phyloP scores from a whole-genome alignment of 2,329 filamentous ascomycete species.

The Chaetomium globosum region DNA sequence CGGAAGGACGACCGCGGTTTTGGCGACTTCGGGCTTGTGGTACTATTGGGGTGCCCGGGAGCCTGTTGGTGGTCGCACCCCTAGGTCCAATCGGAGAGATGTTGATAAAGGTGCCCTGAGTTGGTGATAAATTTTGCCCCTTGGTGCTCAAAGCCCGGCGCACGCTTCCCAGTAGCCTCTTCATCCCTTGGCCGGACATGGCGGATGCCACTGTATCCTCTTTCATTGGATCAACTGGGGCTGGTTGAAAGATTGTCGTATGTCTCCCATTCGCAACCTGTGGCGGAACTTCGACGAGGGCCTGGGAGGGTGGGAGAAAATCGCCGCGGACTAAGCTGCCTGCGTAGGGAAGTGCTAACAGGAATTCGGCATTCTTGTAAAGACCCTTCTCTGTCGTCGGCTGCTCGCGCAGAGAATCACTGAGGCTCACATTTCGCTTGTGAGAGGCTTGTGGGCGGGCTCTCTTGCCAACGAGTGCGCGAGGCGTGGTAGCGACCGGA shows the following conservation, averaged over 20 bases:
- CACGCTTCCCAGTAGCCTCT: slow-evolving; percentile 82
- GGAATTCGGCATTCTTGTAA: slow-evolving; percentile 59
- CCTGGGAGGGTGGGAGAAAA: slow-evolving; percentile 77
- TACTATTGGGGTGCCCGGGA: slow-evolving; percentile 63
- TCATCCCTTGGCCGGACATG: slow-evolving; percentile 75
- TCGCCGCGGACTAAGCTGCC: slow-evolving; percentile 88
- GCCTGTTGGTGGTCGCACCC: slow-evolving; percentile 59
- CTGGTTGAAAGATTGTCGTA: slow-evolving; percentile 56
- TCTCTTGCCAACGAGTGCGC: slow-evolving; percentile 60
- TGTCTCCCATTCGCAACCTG: slow-evolving; percentile 55
- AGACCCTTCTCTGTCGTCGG: slow-evolving; percentile 53
- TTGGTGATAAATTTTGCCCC: slow-evolving; percentile 49
- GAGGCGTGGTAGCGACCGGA: slow-evolving; percentile 61
- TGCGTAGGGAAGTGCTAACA: slow-evolving; percentile 68
- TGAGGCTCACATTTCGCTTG: slow-evolving; percentile 84
- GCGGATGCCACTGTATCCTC: slow-evolving; percentile 56
- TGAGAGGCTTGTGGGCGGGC: slow-evolving; percentile 62
- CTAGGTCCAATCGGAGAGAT: slow-evolving; percentile 55
- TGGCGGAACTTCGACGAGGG: slow-evolving; percentile 71
- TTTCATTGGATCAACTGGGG: slow-evolving; percentile 43
- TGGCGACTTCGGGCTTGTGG: slow-evolving; percentile 55
- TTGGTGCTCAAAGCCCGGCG: slow-evolving; percentile 74
- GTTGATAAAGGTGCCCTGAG: slow-evolving; percentile 53
- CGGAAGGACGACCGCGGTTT: slow-evolving; percentile 53
- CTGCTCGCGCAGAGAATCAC: slow-evolving; percentile 77